These are phyloP conservation scores for Neopestalotiopsis sp. DNA, from an alignment of 2,329 filamentous ascomycete genomes.

Conservation along the genomic window DNA sequence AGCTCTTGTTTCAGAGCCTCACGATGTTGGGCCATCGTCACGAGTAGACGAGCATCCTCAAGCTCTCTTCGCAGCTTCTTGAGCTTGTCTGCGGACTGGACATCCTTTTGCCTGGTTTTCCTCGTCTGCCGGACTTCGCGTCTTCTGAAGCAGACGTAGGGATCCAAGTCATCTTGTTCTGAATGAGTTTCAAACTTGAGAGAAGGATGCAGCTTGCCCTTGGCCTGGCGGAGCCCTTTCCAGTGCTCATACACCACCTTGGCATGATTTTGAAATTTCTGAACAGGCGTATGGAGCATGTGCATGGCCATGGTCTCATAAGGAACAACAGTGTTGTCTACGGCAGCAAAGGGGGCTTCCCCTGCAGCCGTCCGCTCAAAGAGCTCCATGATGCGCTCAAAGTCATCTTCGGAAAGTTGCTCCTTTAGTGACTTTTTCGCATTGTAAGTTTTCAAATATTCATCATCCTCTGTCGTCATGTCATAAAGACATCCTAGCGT, in stretches of 20 bases:
- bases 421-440: conserved; percentile 67
- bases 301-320: conserved; percentile 78
- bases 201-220: conserved; percentile 74
- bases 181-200: conserved; percentile 95
- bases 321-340: conserved; percentile 84
- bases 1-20: conserved; percentile 81
- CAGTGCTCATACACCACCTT: conserved; percentile 90
- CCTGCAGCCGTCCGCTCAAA: conserved; percentile 86
- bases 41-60: conserved; percentile 83
- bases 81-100: conserved; percentile 91
- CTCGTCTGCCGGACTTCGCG: conserved; percentile 92
- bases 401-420: conserved; percentile 85
- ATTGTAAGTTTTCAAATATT: conserved; percentile 84
- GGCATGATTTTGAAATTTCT: conserved; percentile 59
- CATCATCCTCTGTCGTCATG: conserved; percentile 90
- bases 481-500: conserved; percentile 90
- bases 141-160: conserved; percentile 96
- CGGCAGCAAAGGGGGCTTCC: conserved; percentile 85
- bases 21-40: conserved; percentile 78
- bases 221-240: conserved; percentile 73
- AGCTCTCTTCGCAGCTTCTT: conserved; percentile 90
- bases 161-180: conserved; percentile 93
- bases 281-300: conserved; percentile 56
- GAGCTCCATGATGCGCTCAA: conserved; percentile 92
- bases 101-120: conserved; percentile 92